Percentiles rank a stretch among this genome's conserved stretches.
Conservation (phyloP, 2,329 filamentous ascomycete genomes). For the Geosmithia morbida region DNA sequence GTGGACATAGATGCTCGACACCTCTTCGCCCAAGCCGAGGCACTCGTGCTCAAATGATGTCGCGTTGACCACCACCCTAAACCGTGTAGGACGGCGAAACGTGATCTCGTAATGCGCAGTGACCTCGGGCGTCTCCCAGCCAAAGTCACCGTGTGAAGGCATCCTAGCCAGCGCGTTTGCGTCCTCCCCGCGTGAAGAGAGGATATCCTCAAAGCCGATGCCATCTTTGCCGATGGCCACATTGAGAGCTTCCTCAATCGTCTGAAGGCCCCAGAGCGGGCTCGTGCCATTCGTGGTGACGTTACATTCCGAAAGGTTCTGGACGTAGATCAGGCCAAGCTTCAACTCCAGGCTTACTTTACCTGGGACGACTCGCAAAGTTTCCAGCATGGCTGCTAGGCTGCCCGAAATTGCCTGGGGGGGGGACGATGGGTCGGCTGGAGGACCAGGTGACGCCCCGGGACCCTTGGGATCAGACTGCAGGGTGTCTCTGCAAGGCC, state of each 20-base stretch:
- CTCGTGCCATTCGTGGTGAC: background rate
- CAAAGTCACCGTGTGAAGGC: background rate
- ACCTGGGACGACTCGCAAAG: background rate
- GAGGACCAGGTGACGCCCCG: too few relatives aligned
- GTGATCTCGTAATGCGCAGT: background rate
- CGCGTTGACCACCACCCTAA: slow-evolving; percentile 1
- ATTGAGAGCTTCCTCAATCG: background rate
- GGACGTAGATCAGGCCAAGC: slow-evolving; percentile 2
- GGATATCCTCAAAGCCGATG: background rate
- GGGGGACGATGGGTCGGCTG: background rate
- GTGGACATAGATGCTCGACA: slow-evolving; percentile 2
- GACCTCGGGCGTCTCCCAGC: background rate
- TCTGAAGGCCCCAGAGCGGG: background rate
- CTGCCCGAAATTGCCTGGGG: background rate
- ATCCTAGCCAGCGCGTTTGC: background rate
- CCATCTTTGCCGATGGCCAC: background rate
- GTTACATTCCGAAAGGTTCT: background rate
- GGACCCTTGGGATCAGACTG: too few relatives aligned
- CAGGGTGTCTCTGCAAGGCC: too few relatives aligned
- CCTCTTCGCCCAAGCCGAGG: background rate
- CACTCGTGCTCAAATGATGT: background rate
- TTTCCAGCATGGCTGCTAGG: background rate
- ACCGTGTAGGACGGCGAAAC: background rate
- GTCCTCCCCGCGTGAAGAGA: background rate
- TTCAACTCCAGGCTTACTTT: slow-evolving; percentile 1